Percentiles rank a stretch among this genome's conserved stretches.
Conservation (phyloP, 164 flowering plant species). For the Stephania yunnanensis region DNA sequence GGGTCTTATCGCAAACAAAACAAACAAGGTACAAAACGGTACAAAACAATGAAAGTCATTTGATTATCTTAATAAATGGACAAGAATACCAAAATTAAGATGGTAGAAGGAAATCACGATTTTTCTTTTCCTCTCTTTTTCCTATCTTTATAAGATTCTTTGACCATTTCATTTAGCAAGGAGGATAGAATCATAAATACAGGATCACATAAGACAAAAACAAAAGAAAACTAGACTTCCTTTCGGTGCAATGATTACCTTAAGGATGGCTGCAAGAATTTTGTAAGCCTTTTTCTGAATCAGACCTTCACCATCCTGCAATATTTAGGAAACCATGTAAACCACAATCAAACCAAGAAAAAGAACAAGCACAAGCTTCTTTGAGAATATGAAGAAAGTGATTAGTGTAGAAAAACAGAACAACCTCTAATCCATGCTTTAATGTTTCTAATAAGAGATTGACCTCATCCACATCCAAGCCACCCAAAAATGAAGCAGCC, state of each 20-base stretch:
- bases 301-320: slow-evolving; percentile 58
- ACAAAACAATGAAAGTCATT: no score
- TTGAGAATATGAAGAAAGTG: background rate
- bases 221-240: background rate
- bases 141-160: no score
- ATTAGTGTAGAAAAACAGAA: slow-evolving; percentile 1
- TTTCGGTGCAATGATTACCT: slow-evolving; percentile 32
- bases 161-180: no score
- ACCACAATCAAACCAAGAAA: background rate
- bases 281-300: slow-evolving; percentile 95
- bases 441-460: slow-evolving; percentile 48
- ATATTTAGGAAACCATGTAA: slow-evolving; percentile 7
- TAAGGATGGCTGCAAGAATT: slow-evolving; percentile 70
- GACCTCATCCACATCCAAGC: slow-evolving; percentile 49
- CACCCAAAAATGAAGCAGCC: slow-evolving; percentile 75
- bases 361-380: background rate
- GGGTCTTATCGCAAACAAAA: no score
- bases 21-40: no score
- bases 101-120: no score
- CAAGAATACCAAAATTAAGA: no score
- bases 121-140: no score
- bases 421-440: slow-evolving; percentile 68
- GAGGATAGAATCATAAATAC: background rate
- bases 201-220: background rate
- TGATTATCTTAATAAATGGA: no score